Evolutionary conservation across 345 rosid species (phyloP), one percentile per base, ranked within the genome.

Genomic region (Brassica rapa): DNA sequence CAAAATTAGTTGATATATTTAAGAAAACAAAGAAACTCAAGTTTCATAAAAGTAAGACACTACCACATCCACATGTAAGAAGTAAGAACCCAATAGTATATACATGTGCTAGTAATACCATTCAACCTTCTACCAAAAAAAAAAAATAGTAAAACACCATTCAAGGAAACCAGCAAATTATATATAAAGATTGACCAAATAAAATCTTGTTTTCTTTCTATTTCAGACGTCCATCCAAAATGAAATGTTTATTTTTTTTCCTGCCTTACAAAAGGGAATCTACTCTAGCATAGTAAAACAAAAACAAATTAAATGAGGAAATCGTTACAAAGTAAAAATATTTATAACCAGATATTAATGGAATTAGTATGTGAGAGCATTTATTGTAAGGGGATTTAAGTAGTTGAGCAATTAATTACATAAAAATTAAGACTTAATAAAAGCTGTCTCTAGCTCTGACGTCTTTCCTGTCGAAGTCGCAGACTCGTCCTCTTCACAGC

Each of bases 401-500:
- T 78, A 59, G 82, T 68, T 73, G 78, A 62, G 74, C 74, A 61
- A 53, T 51, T 51, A 51, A 2, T 51, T 51, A 51, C 56, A 61
- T 66, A 21, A 62, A 35, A 46, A 51, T 68, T 32, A 53, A 62
- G 61, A 80, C 75, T 62, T 74, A 63, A n/a, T 46, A 46, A 46
- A 51, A 51, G 56, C 56, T 51, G 56, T 51, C 56, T 46, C 16
- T 12, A 46, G 41, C 68, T 80, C 80, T 80, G 80, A 80, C 80
- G 79, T 81, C 63, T 61, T 67, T 72, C 66, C 73, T 81, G 80
- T 72, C 81, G 74, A 75, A 75, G 83, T 80, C 80, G 83, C 73
- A 75, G 63, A 74, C 82, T 74, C 82, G 74, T 80, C 82, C 70
- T 46, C 56, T 2, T 5, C 56, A 51, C 56, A 51, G 56, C 56